Percentiles rank a stretch among this genome's conserved stretches.
Conservation (phyloP, 257 asterid species). For the Cruciata laevipes region DNA sequence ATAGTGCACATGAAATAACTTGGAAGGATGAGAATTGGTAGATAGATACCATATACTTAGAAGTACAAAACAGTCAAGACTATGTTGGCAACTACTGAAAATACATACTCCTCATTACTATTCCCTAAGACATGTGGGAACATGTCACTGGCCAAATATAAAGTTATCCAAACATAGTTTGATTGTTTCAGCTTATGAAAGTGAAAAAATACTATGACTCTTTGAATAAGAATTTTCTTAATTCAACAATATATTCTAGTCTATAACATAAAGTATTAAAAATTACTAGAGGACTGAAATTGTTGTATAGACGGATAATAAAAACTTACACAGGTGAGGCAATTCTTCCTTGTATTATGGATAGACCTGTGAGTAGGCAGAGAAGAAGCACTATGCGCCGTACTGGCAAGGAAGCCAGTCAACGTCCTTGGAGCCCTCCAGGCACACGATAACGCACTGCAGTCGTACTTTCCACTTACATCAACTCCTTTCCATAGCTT, state of each 20-base stretch:
- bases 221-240: background rate
- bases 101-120: background rate
- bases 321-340: slow-evolving; percentile 49
- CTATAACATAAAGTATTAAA: background rate
- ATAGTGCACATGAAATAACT: background rate
- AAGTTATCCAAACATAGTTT: background rate
- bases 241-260: background rate
- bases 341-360: slow-evolving; percentile 33
- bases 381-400: slow-evolving; percentile 46
- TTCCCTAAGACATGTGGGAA: background rate
- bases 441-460: slow-evolving; percentile 68
- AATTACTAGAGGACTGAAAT: background rate
- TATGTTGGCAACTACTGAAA: background rate
- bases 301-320: background rate
- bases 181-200: background rate
- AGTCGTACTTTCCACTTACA: slow-evolving; percentile 55
- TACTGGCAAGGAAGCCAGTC: slow-evolving; percentile 82
- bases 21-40: background rate
- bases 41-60: background rate
- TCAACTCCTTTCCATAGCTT: slow-evolving; percentile 80
- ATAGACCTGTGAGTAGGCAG: slow-evolving; percentile 26
- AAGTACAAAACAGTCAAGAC: background rate
- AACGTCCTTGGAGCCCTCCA: slow-evolving; percentile 73
- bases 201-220: background rate
- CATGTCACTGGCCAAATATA: background rate